phyloP scores from a whole-genome alignment of 2,329 filamentous ascomycete genomes.

The Calonectria pseudoreteaudii region DNA sequence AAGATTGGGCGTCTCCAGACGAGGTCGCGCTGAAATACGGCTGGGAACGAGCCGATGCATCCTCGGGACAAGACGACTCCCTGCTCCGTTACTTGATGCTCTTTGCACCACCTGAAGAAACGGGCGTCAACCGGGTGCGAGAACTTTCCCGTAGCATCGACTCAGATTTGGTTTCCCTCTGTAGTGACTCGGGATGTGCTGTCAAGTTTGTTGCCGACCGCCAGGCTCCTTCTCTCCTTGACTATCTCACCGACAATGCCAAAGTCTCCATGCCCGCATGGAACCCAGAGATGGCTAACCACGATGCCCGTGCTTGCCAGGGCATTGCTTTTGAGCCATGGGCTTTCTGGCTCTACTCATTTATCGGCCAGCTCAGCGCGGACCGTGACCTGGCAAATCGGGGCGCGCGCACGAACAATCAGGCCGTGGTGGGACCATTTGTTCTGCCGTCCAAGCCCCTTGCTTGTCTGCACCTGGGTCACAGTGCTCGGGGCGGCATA shows the following conservation, averaged over 20 bases:
- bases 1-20: slow-evolving; percentile 50
- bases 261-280: slow-evolving; percentile 46
- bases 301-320: slow-evolving; percentile 48
- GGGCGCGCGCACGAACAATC: slow-evolving; percentile 35
- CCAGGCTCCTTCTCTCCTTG: slow-evolving; percentile 48
- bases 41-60: slow-evolving; percentile 48
- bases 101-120: slow-evolving; percentile 45
- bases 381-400: slow-evolving; percentile 48
- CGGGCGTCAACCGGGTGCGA: slow-evolving; percentile 34
- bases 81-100: slow-evolving; percentile 51
- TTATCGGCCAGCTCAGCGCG: slow-evolving; percentile 52
- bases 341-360: slow-evolving; percentile 56
- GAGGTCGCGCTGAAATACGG: slow-evolving; percentile 43
- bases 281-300: slow-evolving; percentile 44
- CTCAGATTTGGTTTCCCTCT: slow-evolving; percentile 49
- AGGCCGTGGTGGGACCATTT: slow-evolving; percentile 50
- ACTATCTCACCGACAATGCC: slow-evolving; percentile 49
- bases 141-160: slow-evolving; percentile 49
- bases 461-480: slow-evolving; percentile 52
- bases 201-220: slow-evolving; percentile 47
- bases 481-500: slow-evolving; percentile 50
- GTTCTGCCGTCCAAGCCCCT: slow-evolving; percentile 54
- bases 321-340: slow-evolving; percentile 52
- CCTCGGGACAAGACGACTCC: slow-evolving; percentile 45
- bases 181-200: slow-evolving; percentile 47